Evolutionary conservation across 1,284 basidiomycete species (phyloP).

Genomic region (Leccinum cinnamomeum): DNA sequence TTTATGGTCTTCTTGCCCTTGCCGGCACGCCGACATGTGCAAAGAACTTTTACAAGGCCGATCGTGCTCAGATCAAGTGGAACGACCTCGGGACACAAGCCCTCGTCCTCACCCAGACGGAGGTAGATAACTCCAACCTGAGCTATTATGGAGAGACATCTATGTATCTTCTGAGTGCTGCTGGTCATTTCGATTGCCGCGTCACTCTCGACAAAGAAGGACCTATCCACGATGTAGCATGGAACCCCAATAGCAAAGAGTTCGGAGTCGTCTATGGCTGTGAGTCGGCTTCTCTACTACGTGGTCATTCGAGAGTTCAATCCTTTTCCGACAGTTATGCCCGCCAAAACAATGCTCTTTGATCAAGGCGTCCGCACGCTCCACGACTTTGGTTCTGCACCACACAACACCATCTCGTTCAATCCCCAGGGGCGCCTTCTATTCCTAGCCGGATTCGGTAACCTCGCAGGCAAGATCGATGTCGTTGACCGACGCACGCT

Average conservation of each 20-base stretch:
- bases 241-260: constrained; percentile 98
- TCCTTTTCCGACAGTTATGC: constrained; percentile 69
- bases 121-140: constrained; percentile 96
- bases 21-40: constrained; percentile 60
- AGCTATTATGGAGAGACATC: constrained; percentile 98
- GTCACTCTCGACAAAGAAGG: constrained; percentile 96
- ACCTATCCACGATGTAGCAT: constrained; percentile 94
- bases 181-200: constrained; percentile 94
- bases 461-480: constrained; percentile 92
- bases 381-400: constrained; percentile 88
- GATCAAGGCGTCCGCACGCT: constrained; percentile 87
- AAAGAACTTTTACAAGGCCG: constrained; percentile 97
- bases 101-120: constrained; percentile 90
- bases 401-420: constrained; percentile 92
- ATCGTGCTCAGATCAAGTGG: constrained; percentile 95
- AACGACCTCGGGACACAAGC: constrained; percentile 88
- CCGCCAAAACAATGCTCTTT: constrained; percentile 90
- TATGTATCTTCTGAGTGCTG: constrained; percentile 90
- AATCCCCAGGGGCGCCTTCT: constrained; percentile 90
- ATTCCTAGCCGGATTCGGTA: constrained; percentile 93
- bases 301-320: not conserved
- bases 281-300: constrained; percentile 43
- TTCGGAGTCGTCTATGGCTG: constrained; percentile 97
- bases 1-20: constrained; percentile 76
- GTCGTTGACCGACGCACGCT: constrained; percentile 89